Percentiles rank a stretch among this genome's conserved stretches.
Evolutionary conservation across 2,329 filamentous ascomycete species (phyloP).

Genomic region (Colletotrichum liriopes): DNA sequence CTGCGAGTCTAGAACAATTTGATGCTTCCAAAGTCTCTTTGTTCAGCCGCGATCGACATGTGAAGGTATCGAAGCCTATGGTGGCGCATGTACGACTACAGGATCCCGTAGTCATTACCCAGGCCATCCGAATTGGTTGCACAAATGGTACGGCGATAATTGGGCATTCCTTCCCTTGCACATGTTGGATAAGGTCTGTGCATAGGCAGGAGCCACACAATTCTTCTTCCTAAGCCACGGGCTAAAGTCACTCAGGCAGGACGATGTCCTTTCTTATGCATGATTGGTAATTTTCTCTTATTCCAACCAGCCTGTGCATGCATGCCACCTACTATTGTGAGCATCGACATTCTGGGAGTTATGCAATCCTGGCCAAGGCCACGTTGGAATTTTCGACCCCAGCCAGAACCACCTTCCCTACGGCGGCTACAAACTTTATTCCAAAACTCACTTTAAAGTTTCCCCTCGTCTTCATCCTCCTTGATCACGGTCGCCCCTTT

Average conservation of each 20-base stretch:
- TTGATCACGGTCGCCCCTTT: background rate
- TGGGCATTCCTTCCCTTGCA: background rate
- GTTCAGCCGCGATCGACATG: background rate
- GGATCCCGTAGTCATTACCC: background rate
- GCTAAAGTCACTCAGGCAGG: background rate
- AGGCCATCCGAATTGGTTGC: background rate
- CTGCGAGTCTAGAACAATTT: slow-evolving; percentile 16
- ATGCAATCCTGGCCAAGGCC: background rate
- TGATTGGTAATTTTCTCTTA: background rate
- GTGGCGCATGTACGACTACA: background rate
- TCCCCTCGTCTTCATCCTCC: background rate
- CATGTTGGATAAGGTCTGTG: background rate
- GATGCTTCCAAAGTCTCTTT: background rate
- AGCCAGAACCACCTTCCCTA: background rate
- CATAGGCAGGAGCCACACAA: background rate
- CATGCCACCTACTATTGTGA: background rate
- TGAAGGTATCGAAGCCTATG: background rate
- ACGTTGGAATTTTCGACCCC: background rate
- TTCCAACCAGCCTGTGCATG: background rate
- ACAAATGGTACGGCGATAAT: background rate
- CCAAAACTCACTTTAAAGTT: background rate
- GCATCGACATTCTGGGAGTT: background rate
- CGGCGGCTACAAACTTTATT: slow-evolving; percentile 3
- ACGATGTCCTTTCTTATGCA: background rate
- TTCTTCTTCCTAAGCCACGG: background rate